Evolutionary conservation across 169 alveolate species (phyloP), one percentile per base, ranked within the genome.

Genomic region (Plasmodium falciparum): DNA sequence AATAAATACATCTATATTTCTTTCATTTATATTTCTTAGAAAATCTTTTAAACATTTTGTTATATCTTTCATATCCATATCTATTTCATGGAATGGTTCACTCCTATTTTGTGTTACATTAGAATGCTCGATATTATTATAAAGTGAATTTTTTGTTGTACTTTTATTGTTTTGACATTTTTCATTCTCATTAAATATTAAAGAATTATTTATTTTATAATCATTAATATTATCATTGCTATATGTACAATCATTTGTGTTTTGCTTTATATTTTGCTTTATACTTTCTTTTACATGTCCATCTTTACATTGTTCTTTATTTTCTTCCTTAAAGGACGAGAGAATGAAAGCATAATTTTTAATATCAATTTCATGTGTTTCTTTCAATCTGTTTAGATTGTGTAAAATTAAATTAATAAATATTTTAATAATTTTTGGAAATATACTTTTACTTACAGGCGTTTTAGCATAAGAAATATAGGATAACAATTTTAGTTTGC

Each of bases 391-490:
- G 12, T 45, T 50, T 22, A 22, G 13, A 15, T 47, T 59, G 62
- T 17, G 49, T 26, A 50, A 66, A 24, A 86, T 86, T 17, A 72
- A 59, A 61, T 56, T 29, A 15, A 86, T 72, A 43, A 71, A 86
- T 22, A 86, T 50, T 15, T 45, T 26, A 17, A 72, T 7, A 72
- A 86, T 65, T 33, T 72, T 70, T 11, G 22, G n/a, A 33, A 86
- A 86, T 26, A 86, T 33, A 9, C 17, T 13, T 2, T 59, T 29
- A 66, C 63, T 71, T 1, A 13, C 29, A 20, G 76, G 58, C 24
- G 50, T 61, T 58, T 86, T 86, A n/a, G 88, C 86, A 61, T 72
- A 72, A 9, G 92, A 86, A 59, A 86, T 24, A 67, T 65, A 70
- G 3, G 88, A 65, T 17, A 86, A 47, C 12, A 86, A 67, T 54